These are phyloP conservation scores for Sporothrix curviconia DNA, from an alignment of 2,329 filamentous ascomycete species.

Conservation along the genomic window DNA sequence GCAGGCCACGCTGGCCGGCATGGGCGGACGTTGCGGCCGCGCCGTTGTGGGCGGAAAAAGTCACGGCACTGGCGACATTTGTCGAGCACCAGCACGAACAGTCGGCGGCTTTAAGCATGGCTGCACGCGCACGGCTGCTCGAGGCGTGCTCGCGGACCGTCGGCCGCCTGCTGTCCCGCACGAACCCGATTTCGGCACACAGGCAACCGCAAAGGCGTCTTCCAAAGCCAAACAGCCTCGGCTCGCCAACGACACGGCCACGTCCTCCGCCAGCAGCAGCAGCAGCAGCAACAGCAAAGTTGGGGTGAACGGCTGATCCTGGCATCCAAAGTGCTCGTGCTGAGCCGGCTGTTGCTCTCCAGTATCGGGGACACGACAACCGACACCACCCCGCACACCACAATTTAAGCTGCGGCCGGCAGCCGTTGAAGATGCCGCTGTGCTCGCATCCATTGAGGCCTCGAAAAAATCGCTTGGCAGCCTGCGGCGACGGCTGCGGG, in stretches of 20 bases:
- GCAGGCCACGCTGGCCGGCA: conserved; percentile 62
- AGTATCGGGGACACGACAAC: conserved; percentile 47
- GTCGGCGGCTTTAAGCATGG: conserved; percentile 23
- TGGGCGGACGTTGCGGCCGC: conserved; percentile 73
- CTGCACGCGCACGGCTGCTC: conserved; percentile 44
- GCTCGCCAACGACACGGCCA: not conserved
- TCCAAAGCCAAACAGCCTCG: not conserved
- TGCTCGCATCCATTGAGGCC: conserved; percentile 44
- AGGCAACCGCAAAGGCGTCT: not conserved
- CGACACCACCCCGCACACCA: not conserved
- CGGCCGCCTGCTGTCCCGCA: conserved; percentile 36
- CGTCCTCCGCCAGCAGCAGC: conserved; percentile 22
- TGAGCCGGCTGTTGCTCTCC: conserved; percentile 69
- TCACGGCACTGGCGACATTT: conserved; percentile 48
- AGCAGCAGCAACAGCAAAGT: conserved; percentile 25
- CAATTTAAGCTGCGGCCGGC: not conserved
- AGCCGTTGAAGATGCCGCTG: conserved; percentile 24
- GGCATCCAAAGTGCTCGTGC: conserved; percentile 65
- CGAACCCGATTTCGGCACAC: not conserved
- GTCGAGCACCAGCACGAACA: conserved; percentile 23
- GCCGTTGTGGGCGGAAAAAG: conserved; percentile 61
- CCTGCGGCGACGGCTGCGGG: conserved; percentile 55
- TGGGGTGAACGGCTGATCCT: conserved; percentile 48
- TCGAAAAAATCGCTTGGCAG: conserved; percentile 57
- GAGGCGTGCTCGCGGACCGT: conserved; percentile 46